phyloP scores from a whole-genome alignment of 2,329 filamentous ascomycete species.

The Beauveria caledonica region DNA sequence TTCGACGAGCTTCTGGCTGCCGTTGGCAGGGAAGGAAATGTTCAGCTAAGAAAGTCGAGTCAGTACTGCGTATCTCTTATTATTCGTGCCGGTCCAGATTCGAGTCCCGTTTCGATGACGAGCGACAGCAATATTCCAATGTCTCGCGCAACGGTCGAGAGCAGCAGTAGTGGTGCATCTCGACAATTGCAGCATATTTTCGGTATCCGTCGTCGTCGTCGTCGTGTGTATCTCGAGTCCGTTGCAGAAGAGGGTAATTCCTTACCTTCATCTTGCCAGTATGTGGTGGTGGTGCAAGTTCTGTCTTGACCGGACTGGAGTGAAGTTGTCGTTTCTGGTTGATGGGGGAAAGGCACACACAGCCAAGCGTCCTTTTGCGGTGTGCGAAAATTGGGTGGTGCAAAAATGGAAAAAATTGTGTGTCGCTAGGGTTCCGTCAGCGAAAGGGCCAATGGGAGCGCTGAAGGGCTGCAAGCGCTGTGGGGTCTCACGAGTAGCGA shows the following conservation, averaged over 20 bases:
- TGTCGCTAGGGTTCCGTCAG: conserved; percentile 32
- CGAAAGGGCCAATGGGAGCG: conserved; percentile 24
- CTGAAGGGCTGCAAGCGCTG: background rate
- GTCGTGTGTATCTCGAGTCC: background rate
- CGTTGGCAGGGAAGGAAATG: conserved; percentile 91
- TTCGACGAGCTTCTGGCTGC: conserved; percentile 98
- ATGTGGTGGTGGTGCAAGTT: conserved; percentile 34
- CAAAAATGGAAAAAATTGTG: conserved; percentile 32
- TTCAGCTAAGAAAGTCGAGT: conserved; percentile 41
- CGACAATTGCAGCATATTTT: background rate
- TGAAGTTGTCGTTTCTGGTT: conserved; percentile 29
- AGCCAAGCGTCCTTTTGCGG: conserved; percentile 13
- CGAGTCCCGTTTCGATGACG: background rate
- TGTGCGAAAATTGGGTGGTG: conserved; percentile 23
- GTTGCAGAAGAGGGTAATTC: background rate
- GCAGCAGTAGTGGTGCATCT: background rate
- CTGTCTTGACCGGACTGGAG: conserved; percentile 33
- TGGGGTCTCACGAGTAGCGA: background rate
- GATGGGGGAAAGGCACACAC: conserved; percentile 14
- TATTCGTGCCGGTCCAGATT: background rate
- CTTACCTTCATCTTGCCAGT: conserved; percentile 43
- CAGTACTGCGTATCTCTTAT: conserved; percentile 21
- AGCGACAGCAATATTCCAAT: background rate
- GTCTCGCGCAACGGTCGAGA: background rate
- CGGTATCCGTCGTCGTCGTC: background rate